Evolutionary conservation across 257 asterid species (phyloP).

Genomic region (Fraxinus pennsylvanica): DNA sequence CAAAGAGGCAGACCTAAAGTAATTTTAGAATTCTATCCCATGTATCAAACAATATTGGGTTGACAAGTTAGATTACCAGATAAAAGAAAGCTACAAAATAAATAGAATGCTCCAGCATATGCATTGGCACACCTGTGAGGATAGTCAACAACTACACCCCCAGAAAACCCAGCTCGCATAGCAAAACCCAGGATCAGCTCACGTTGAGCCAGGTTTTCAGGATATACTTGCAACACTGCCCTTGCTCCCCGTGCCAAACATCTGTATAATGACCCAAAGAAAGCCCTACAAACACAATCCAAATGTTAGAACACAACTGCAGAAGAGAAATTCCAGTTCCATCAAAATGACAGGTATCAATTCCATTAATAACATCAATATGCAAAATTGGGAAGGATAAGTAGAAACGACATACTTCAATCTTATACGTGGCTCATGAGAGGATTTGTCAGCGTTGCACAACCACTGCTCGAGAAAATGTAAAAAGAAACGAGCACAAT

Average conservation of each 20-base stretch:
- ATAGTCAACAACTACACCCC: slow-evolving; percentile 86
- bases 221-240: slow-evolving; percentile 90
- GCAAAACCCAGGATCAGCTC: slow-evolving; percentile 86
- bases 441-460: slow-evolving; percentile 97
- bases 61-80: neutral
- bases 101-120: slow-evolving; percentile 10
- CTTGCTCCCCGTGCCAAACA: slow-evolving; percentile 90
- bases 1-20: neutral
- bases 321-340: neutral
- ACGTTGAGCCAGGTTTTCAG: slow-evolving; percentile 85
- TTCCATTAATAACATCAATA: slow-evolving; percentile 4
- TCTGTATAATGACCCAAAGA: slow-evolving; percentile 85
- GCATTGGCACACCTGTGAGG: slow-evolving; percentile 74
- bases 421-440: slow-evolving; percentile 90
- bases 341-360: neutral
- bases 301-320: slow-evolving; percentile 15
- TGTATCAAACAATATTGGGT: neutral
- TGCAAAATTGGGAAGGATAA: slow-evolving; percentile 7
- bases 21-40: neutral
- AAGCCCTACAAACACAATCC: slow-evolving; percentile 57
- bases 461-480: slow-evolving; percentile 68
- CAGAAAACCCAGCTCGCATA: slow-evolving; percentile 96
- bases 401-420: slow-evolving; percentile 62
- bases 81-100: slow-evolving; percentile 5
- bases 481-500: slow-evolving; percentile 16